Base-by-base conservation (phyloP, 345 rosid genomes). In the Cardamine occulta region DNA sequence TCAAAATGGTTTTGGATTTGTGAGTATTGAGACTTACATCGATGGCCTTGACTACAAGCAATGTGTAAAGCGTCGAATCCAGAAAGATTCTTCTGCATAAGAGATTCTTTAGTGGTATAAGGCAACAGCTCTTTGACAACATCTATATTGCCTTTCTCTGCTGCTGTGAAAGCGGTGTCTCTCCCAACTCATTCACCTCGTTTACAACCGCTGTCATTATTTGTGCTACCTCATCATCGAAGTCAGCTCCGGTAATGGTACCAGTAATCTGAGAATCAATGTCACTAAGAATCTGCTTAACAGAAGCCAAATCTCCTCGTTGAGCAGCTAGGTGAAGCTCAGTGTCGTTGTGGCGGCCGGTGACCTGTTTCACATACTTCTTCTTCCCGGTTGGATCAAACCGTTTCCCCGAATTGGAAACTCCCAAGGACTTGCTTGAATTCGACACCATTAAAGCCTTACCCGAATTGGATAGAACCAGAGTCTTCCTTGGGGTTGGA, bases 311-410 rank as follows among this genome's bases (percentile, higher is more conserved):
- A 74, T 92, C 98, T 35, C 94, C 97, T 4, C 93, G 86, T 59
- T 87, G 90, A 5, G 97, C 97, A 2, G 97, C 98, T 76, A 92
- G 73, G 79, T 95, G 98, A 57, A 95, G 86, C 87, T 92, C 98
- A 12, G 98, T 95, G 83, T 95, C 97, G 78, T 95, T 87, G 80
- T 86, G 92, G 58, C 93, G 96, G 21, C 99, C 99, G 0, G 97
- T 95, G 68, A 92, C 98, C 74, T 92, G 99, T 85, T 89, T 90
- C 70, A 92, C 93, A 19, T 92, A 95, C 86, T 90, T 91, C 85
- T 87, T 95, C 72, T 78, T 88, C 15, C 85, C 87, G 31, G 80
- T 70, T 54, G 76, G 86, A 75, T 95, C 99, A 26, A 87, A 80
- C 35, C 97, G 80, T 85, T 90, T 88, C 1, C 93, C 87, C 2